Base-by-base conservation (phyloP, 2,329 filamentous ascomycete species). In the Monilinia laxa region DNA sequence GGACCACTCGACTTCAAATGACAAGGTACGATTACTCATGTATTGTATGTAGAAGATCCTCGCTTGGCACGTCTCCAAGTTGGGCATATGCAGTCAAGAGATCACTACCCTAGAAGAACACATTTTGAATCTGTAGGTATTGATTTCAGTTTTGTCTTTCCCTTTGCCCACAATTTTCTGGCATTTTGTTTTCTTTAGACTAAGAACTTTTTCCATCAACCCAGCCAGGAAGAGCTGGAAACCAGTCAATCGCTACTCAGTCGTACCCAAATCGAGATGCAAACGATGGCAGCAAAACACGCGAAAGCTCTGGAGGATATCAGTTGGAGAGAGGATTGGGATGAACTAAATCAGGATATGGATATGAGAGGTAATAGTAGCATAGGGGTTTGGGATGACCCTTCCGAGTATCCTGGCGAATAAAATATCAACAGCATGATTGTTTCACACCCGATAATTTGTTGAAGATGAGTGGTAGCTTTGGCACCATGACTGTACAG, bases 241-340 rank as follows among this genome's bases (percentile, higher is more conserved):
- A 81, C 84, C 71, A 83, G 83, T 72, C 84, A 87, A 69, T 83
- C 85, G 52, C 86, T 89, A 73, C 80, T 89, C 38, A 81, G 84
- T 55, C 85, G 85, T 73, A 81, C 87, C 53, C 84, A 85, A 67
- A 84, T 90, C 68, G 83, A 85, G 73, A 80, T 88, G 69, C 85
- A 87, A 70, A 85, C 84, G 28, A 82, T 89, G 71, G 85, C 89
- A 78, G 82, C 87, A 23, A 84, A 86, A 71, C 82, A 83, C 73
- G 79, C 79, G 47, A 75, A 76, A 69, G 79, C 81, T 68, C 75
- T 82, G n/a, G 78, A 83, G 53, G 64, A 63, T 70, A 78, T 81
- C 67, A 82, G 82, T 69, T 89, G 87, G 83, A 88, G 87, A 76
- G 76, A 82, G 42, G 86, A 88, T 72, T 89, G 85, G 81, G 77